These are phyloP conservation scores for Suillus variegatus DNA, from an alignment of 768 basidiomycete genomes.

Conservation along the genomic window DNA sequence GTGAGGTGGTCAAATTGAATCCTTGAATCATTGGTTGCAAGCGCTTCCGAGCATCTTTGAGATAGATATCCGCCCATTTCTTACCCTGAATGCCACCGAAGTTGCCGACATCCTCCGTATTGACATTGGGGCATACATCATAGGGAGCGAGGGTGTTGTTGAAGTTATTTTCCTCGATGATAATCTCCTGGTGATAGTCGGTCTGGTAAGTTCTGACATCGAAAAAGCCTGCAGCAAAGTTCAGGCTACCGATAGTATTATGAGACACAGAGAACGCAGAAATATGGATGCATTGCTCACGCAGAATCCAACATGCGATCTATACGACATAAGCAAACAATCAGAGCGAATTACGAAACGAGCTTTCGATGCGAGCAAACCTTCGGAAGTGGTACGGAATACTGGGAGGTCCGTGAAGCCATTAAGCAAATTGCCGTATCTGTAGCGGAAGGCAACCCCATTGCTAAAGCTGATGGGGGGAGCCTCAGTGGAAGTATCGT, in stretches of 20 bases:
- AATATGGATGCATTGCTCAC: constrained; percentile 13
- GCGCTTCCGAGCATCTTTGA: constrained; percentile 37
- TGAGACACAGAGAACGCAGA: constrained; percentile 22
- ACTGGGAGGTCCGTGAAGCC: constrained; percentile 47
- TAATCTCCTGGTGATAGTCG: constrained; percentile 49
- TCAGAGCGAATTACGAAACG: not conserved
- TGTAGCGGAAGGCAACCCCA: constrained; percentile 44
- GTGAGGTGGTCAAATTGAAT: constrained; percentile 28
- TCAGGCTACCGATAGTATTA: constrained; percentile 26
- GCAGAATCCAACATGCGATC: constrained; percentile 37
- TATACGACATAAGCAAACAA: constrained; percentile 1
- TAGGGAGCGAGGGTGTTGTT: constrained; percentile 53
- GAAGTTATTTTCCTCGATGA: constrained; percentile 43
- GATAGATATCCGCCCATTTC: constrained; percentile 43
- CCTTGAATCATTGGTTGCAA: constrained; percentile 35
- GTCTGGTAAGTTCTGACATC: constrained; percentile 40
- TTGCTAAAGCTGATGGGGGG: constrained; percentile 36
- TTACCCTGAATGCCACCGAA: constrained; percentile 23
- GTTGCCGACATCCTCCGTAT: constrained; percentile 23
- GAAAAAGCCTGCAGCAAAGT: constrained; percentile 55
- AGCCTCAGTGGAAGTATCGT: not conserved
- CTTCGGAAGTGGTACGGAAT: constrained; percentile 48
- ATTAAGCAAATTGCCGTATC: constrained; percentile 48
- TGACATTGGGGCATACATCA: constrained; percentile 33
- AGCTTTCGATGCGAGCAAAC: constrained; percentile 14